Conservation (phyloP, 2,329 filamentous ascomycete species). For the Apiospora hydei region DNA sequence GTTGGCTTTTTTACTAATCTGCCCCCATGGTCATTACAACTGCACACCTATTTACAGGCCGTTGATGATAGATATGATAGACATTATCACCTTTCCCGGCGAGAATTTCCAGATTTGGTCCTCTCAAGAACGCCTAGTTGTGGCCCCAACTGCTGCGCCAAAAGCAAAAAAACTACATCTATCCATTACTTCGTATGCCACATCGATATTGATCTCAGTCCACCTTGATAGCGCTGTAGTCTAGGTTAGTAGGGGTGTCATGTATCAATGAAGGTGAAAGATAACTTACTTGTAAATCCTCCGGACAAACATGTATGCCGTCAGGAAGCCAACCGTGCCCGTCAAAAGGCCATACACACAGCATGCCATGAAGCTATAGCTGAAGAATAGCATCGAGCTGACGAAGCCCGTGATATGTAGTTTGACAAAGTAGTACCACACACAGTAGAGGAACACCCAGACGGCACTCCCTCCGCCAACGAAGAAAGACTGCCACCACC, state of each 20-base stretch:
- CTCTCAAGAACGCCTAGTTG: neutral
- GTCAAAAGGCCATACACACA: slow-evolving; percentile 81
- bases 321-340: slow-evolving; percentile 84
- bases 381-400: slow-evolving; percentile 83
- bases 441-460: slow-evolving; percentile 84
- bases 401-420: slow-evolving; percentile 83
- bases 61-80: neutral
- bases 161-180: neutral
- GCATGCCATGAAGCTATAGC: slow-evolving; percentile 83
- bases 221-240: slow-evolving; percentile 59
- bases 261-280: too few species aligned
- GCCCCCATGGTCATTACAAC: neutral
- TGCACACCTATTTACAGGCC: neutral
- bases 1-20: neutral
- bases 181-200: slow-evolving; percentile 25
- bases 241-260: neutral
- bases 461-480: slow-evolving; percentile 78
- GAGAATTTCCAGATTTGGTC: neutral
- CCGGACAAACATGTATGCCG: slow-evolving; percentile 83
- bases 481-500: slow-evolving; percentile 92
- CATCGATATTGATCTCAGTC: slow-evolving; percentile 45
- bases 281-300: slow-evolving; percentile 82
- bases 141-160: neutral
- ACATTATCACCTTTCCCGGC: neutral
- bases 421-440: slow-evolving; percentile 84